Evolutionary conservation across 495 filamentous ascomycete species (phyloP), one percentile per base, ranked within the genome.

Genomic region (Xylaria venustula): DNA sequence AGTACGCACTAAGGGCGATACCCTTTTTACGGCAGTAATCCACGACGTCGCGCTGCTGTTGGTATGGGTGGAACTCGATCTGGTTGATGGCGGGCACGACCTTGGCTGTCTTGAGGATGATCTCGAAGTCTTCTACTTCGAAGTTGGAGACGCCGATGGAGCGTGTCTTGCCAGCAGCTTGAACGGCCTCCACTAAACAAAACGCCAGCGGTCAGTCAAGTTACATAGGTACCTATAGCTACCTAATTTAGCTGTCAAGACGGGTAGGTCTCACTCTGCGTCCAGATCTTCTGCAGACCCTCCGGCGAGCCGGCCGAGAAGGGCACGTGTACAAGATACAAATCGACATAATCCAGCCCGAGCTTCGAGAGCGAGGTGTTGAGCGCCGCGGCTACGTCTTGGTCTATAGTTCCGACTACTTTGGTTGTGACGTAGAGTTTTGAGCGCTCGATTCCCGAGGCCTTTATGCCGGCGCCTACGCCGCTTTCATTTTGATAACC

Each of bases 121-220:
- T 79, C 64, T 90, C 84, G 19, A 97, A 75, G 68, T 96, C 85
- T 40, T 75, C 71, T 36, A 84, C 76, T 14, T 89, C 67, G 74
- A 85, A 95, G 69, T 95, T 96, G 60, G 88, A 93, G 3, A 95
- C 91, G 9, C 92, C 91, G 67, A 96, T 95, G 25, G 85, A 86
- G 47, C 83, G 83, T 6, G 87, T 86, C 61, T 87, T 84, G n/a
- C 92, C 91, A 6, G 84, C 79, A 20, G 77, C 79, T 66, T 88
- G 81, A 57, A 95, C 79, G 36, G 80, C 77, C 70, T 97, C 91
- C 85, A 95, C 49, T 52, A n/a, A n/a, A n/a, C n/a, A n/a, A n/a
- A n/a, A n/a, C n/a, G n/a, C n/a, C n/a, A n/a, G n/a, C n/a, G n/a
- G n/a, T n/a, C n/a, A n/a, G n/a, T n/a, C n/a, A n/a, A n/a, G n/a